phyloP scores from a whole-genome alignment of 2,329 filamentous ascomycete genomes.

The Beauveria brongniartii region DNA sequence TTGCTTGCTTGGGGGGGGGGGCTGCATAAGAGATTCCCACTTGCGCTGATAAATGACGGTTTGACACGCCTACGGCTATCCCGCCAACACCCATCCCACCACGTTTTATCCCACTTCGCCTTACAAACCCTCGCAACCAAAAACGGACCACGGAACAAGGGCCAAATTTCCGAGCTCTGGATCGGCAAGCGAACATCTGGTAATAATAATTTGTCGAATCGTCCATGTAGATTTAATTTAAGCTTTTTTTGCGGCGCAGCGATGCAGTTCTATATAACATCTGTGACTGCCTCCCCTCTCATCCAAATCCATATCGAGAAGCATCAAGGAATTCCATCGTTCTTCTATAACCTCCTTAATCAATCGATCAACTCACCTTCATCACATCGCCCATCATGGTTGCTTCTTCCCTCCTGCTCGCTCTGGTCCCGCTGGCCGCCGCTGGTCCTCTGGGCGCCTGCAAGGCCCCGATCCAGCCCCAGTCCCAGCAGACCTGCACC shows the following conservation, averaged over 20 bases:
- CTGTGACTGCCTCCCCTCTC: background rate
- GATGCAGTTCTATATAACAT: background rate
- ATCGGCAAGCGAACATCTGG: background rate
- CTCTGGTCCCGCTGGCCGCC: background rate
- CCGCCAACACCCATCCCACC: background rate
- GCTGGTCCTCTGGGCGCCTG: background rate
- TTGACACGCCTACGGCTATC: background rate
- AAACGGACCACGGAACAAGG: background rate
- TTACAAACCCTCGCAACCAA: background rate
- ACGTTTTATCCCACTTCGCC: background rate
- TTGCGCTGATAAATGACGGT: background rate
- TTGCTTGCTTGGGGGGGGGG: too few relatives aligned
- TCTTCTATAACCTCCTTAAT: background rate
- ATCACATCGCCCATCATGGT: background rate
- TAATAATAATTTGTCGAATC: background rate
- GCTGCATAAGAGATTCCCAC: background rate
- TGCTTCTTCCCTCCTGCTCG: background rate
- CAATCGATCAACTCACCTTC: background rate
- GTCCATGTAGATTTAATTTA: background rate
- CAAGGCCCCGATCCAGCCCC: background rate
- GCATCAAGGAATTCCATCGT: background rate
- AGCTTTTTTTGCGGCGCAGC: background rate
- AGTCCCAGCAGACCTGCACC: background rate
- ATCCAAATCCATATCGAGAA: background rate
- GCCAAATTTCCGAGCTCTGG: background rate